Evolutionary conservation across 345 rosid species (phyloP).

Genomic region (Pistacia integerrima): DNA sequence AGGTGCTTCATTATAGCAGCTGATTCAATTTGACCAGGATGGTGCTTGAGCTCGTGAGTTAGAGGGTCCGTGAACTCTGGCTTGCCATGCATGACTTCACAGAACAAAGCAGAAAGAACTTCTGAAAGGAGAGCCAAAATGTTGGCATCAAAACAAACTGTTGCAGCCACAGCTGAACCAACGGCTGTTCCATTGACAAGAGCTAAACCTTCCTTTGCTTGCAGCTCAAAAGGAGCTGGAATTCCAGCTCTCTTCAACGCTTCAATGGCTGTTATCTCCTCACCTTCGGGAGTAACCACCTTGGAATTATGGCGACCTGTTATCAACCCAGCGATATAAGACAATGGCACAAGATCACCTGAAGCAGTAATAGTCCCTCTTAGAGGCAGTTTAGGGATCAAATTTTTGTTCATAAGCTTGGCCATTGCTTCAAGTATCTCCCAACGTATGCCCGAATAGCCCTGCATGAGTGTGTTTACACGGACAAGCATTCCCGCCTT

Average conservation of each 20-base stretch:
- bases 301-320: constrained; percentile 48
- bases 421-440: constrained; percentile 45
- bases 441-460: constrained; percentile 56
- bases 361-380: constrained; percentile 57
- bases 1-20: constrained; percentile 51
- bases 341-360: constrained; percentile 53
- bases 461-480: constrained; percentile 46
- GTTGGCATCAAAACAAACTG: constrained; percentile 56
- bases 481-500: constrained; percentile 57
- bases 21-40: constrained; percentile 55
- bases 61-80: constrained; percentile 45
- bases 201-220: constrained; percentile 59
- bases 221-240: constrained; percentile 40
- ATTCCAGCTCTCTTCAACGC: constrained; percentile 48
- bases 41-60: constrained; percentile 56
- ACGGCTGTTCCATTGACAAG: constrained; percentile 56
- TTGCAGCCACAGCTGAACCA: constrained; percentile 58
- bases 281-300: constrained; percentile 38
- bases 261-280: constrained; percentile 34
- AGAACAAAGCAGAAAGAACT: constrained; percentile 47
- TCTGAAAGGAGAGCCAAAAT: constrained; percentile 40
- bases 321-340: constrained; percentile 53
- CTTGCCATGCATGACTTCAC: constrained; percentile 56
- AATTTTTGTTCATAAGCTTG: constrained; percentile 39
- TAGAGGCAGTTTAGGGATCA: constrained; percentile 53